phyloP scores from a whole-genome alignment of 768 basidiomycete species.

The Trametes sanguinea region DNA sequence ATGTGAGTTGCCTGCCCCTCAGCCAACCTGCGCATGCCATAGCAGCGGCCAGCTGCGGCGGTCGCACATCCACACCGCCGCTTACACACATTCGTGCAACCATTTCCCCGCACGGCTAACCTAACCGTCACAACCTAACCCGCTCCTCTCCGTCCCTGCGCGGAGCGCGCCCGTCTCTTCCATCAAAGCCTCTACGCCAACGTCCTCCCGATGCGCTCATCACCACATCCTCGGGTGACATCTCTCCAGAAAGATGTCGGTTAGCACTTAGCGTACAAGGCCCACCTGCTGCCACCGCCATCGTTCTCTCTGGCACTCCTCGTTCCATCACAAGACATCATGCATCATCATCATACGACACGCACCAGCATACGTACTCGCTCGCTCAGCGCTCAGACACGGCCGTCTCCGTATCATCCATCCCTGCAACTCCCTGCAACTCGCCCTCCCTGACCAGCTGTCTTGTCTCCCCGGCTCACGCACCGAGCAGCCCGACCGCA shows the following conservation, averaged over 20 bases:
- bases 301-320: background rate
- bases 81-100: background rate
- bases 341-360: background rate
- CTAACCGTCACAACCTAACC: background rate
- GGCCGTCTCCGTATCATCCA: background rate
- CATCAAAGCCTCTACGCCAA: background rate
- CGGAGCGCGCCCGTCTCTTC: background rate
- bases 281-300: too few species aligned
- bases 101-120: background rate
- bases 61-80: background rate
- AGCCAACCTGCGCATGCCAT: too few species aligned
- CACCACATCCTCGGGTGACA: background rate
- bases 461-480: background rate
- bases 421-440: background rate
- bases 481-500: conserved; percentile 1
- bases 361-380: background rate
- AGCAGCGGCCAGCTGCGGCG: background rate
- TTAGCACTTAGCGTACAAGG: background rate
- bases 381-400: background rate
- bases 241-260: conserved; percentile 1
- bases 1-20: too few species aligned
- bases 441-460: background rate
- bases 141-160: background rate
- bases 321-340: background rate
- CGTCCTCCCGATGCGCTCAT: background rate